Base-by-base conservation (phyloP, 345 rosid genomes). In the Aquilaria malaccensis region DNA sequence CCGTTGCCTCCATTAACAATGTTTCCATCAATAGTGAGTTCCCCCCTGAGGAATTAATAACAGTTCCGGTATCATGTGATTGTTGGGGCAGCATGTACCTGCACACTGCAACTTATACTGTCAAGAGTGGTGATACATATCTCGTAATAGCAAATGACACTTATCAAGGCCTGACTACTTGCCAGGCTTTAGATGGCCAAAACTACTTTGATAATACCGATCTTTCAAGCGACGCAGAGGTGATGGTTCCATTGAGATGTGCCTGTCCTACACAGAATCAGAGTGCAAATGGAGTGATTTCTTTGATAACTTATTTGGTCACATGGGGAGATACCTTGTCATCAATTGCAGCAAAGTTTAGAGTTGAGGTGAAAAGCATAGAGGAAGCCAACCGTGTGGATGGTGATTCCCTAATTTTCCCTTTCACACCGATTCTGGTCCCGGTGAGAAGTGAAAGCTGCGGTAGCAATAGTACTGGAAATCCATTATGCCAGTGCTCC, bases 61-160 rank as follows among this genome's bases (percentile, higher is more conserved):
- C 54, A 45, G 67, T 76, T 65, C 83, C 80, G 11, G 52, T 70
- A 33, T 56, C 76, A 2, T 79, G 83, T 55, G 47, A 66, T 2
- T 73, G 83, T 43, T 61, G 61, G 11, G 72, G 76, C 10, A 62
- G 33, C 2, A 11, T 65, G 13, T 72, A 61, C 58, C 65, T 69
- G 58, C 68, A 62, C 47, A 51, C 50, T 52, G 32, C 71, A 15
- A 52, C 45, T 54, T 66, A 74, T 49, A 61, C 33, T 10, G 4
- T 33, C 6, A 14, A 32, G 13, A 0, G 1, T 3, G 2, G 2
- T 2, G 67, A 61, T 0, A 62, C 69, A 0, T 70, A 58, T 62
- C 69, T 70, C 31, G 0, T 0, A 0, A 12, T 74, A 2, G 68
- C 78, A 52, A 66, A 70, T 55, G 6, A 62, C 58, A 74, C 66